Evolutionary conservation across 2,329 filamentous ascomycete genomes (phyloP).

Genomic region (Cordyceps pruinosa): DNA sequence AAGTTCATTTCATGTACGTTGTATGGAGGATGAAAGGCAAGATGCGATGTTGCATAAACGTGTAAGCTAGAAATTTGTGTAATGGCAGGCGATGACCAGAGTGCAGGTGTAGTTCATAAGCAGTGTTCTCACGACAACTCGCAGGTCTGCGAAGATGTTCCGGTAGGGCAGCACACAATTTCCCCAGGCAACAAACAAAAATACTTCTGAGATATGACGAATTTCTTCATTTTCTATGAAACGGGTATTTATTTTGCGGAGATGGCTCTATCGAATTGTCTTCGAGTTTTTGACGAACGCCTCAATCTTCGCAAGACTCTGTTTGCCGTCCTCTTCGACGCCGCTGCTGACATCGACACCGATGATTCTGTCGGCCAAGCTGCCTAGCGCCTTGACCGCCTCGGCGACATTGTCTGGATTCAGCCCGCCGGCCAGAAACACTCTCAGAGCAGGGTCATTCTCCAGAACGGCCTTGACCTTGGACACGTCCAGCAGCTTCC

Average conservation of each 20-base stretch:
- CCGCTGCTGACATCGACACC: slow-evolving; percentile 93
- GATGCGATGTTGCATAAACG: too few species aligned
- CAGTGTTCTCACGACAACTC: neutral
- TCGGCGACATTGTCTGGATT: slow-evolving; percentile 69
- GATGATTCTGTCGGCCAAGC: slow-evolving; percentile 55
- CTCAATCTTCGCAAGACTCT: slow-evolving; percentile 73
- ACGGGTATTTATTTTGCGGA: neutral
- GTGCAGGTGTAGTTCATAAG: neutral
- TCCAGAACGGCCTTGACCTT: slow-evolving; percentile 61
- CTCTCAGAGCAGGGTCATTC: slow-evolving; percentile 61
- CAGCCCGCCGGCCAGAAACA: slow-evolving; percentile 81
- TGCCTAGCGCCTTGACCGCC: slow-evolving; percentile 56
- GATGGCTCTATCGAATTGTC: slow-evolving; percentile 37
- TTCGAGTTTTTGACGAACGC: slow-evolving; percentile 75
- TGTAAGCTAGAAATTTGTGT: neutral
- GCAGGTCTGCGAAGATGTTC: too few species aligned
- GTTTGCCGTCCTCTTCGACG: slow-evolving; percentile 75
- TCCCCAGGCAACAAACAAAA: too few species aligned
- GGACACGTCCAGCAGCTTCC: slow-evolving; percentile 65
- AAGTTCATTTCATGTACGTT: neutral
- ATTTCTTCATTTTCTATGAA: neutral
- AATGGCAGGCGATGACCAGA: neutral
- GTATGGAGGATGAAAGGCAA: neutral
- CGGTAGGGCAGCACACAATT: neutral
- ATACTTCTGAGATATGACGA: neutral